Evolutionary conservation across 495 filamentous ascomycete genomes (phyloP).

Genomic region (Terfezia claveryi): DNA sequence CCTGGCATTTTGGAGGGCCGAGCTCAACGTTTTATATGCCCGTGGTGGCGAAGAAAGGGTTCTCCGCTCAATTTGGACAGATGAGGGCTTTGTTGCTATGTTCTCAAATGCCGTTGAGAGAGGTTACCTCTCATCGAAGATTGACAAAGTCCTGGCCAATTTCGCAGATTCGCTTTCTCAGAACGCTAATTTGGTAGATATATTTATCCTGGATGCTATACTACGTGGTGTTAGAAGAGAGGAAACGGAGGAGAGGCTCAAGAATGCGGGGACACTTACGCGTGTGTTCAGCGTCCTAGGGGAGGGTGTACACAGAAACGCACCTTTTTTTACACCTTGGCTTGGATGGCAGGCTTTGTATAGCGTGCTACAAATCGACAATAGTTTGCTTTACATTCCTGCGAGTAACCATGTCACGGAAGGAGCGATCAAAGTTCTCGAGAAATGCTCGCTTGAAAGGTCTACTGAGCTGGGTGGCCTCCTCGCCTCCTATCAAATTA

Average conservation of each 20-base stretch:
- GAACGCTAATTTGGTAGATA: conserved; percentile 5
- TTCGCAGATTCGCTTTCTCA: background rate
- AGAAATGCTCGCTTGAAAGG: too few species aligned
- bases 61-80: conserved; percentile 6
- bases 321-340: too few species aligned
- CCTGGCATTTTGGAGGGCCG: conserved; percentile 5
- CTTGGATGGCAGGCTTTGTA: too few species aligned
- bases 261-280: background rate
- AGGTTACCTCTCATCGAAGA: conserved; percentile 5
- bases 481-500: too few species aligned
- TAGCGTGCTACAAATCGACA: too few species aligned
- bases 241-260: conserved; percentile 6
- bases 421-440: too few species aligned
- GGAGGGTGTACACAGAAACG: background rate
- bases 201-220: conserved; percentile 9
- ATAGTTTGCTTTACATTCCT: too few species aligned
- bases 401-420: too few species aligned
- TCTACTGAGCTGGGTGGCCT: too few species aligned
- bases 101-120: conserved; percentile 10
- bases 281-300: background rate
- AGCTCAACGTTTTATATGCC: conserved; percentile 1
- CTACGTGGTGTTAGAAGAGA: conserved; percentile 13
- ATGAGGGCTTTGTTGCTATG: conserved; percentile 6
- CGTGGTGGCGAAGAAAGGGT: background rate
- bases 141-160: conserved; percentile 6